These are phyloP conservation scores for Schizosaccharomyces versatilis DNA, from an alignment of 1,139 yeast genomes.

Conservation along the genomic window DNA sequence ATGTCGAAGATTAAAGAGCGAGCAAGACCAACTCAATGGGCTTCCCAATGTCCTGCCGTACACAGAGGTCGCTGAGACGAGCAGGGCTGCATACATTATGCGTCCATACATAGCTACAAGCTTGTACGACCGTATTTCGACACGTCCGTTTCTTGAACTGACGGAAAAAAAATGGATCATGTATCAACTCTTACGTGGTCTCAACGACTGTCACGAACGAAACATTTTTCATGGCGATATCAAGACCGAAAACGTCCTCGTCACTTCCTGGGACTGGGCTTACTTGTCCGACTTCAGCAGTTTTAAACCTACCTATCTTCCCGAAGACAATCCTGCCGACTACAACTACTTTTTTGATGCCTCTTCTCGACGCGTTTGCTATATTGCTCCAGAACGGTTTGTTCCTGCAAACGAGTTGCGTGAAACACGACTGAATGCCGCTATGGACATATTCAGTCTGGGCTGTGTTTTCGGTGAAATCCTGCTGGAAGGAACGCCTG, in stretches of 20 bases:
- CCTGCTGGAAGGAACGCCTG: conserved; percentile 64
- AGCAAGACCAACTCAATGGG: conserved; percentile 22
- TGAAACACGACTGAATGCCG: conserved; percentile 29
- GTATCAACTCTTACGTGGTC: conserved; percentile 47
- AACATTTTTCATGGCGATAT: conserved; percentile 59
- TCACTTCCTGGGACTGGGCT: conserved; percentile 80
- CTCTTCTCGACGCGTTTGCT: conserved; percentile 66
- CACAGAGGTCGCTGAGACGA: conserved; percentile 59
- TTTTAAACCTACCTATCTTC: conserved; percentile 64
- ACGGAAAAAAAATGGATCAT: conserved; percentile 68
- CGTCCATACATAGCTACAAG: conserved; percentile 63
- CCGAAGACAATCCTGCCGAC: conserved; percentile 89
- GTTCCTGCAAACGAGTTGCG: conserved; percentile 18
- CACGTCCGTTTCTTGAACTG: conserved; percentile 66
- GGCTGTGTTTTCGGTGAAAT: conserved; percentile 73
- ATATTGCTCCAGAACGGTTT: conserved; percentile 87
- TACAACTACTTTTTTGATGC: conserved; percentile 83
- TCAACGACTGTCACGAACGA: conserved; percentile 41
- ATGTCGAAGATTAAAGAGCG: conserved; percentile 2
- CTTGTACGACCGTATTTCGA: conserved; percentile 64
- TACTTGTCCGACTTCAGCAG: conserved; percentile 57
- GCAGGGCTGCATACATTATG: conserved; percentile 72
- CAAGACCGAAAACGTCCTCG: conserved; percentile 67
- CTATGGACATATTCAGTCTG: conserved; percentile 44
- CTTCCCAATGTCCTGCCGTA: conserved; percentile 50